Evolutionary conservation across 1,139 yeast genomes (phyloP), one percentile per base, ranked within the genome.

Genomic region (Arxiozyma slooffiae): DNA sequence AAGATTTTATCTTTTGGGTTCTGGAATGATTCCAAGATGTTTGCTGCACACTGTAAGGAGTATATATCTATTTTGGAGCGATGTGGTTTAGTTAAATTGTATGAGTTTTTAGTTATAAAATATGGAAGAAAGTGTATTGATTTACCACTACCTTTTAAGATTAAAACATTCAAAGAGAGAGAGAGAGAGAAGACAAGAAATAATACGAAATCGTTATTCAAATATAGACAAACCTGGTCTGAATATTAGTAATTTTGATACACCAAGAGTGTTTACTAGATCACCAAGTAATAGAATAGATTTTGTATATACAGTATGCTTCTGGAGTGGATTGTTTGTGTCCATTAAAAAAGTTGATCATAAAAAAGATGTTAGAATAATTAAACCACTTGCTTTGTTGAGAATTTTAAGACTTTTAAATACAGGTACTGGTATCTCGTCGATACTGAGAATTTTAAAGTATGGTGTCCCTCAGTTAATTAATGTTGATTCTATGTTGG

Each of bases 221-320:
- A 53, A 43, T 21, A 16, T 48, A 26, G 54, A 54, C 45, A 24
- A 38, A 17, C 16, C 38, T 20, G 43, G 22, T 16, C 4, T 45
- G 17, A 58, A 54, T 7, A 24, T 51, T 11, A 46, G 49, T 5
- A 44, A 61, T 14, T 55, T 60, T 17, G 61, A 62, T 7, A 60
- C 75, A 4, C 76, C 76, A 41, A 68, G 89, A 52, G 96, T 96
- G 0, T 88, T 78, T 63, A 66, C 89, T 40, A 72, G 95, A 53
- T 79, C 80, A 50, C 81, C 85, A 55, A 90, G 97, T 97, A 88
- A 89, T 60, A 76, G 92, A 56, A 71, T 90, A 18, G 97, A 90
- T 67, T 77, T 87, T 51, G 60, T 87, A 0, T 81, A 96, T 0
- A 77, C 85, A 47, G 53, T 80, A 0, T 71, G 77, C 21, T 90